Percentiles rank a stretch among this genome's conserved stretches.
Evolutionary conservation across 2,329 filamentous ascomycete species (phyloP).

Genomic region (Septoria linicola): DNA sequence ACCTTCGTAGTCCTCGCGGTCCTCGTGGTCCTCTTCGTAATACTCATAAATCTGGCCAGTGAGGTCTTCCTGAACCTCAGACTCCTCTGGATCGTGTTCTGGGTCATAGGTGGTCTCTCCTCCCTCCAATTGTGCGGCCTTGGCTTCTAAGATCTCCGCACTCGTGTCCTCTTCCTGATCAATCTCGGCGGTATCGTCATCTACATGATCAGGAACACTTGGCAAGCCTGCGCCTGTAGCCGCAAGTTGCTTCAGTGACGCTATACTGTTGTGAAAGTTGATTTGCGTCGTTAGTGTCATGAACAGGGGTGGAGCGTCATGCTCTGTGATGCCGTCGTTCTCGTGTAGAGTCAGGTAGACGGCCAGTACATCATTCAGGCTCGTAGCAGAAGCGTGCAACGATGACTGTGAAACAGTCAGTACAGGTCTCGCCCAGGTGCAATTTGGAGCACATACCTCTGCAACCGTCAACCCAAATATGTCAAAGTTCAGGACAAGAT

Average conservation of each 20-base stretch:
- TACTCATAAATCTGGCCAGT: conserved; percentile 6
- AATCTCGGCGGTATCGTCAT: conserved; percentile 20
- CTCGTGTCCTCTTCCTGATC: conserved; percentile 7
- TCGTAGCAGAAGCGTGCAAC: conserved; percentile 48
- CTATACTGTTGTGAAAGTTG: conserved; percentile 54
- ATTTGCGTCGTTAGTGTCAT: conserved; percentile 56
- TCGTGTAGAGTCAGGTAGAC: conserved; percentile 59
- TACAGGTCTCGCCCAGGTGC: neutral
- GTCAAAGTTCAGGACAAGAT: conserved; percentile 57
- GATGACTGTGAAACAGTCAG: conserved; percentile 41
- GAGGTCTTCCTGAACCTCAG: neutral
- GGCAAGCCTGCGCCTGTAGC: conserved; percentile 59
- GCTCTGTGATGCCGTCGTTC: conserved; percentile 54
- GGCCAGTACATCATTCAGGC: conserved; percentile 58
- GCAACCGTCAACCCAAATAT: conserved; percentile 56
- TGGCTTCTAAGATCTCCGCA: neutral
- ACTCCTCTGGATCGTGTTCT: neutral
- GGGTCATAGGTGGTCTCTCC: neutral
- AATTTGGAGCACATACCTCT: conserved; percentile 47
- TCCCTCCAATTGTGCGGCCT: too few relatives aligned
- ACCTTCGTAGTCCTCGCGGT: neutral
- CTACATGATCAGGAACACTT: conserved; percentile 23
- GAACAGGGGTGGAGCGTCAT: conserved; percentile 56
- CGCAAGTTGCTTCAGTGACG: conserved; percentile 53
- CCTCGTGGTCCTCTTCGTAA: conserved; percentile 10